Evolutionary conservation across 2,329 filamentous ascomycete species (phyloP), one percentile per base, ranked within the genome.

Genomic region (Fusarium ramigenum): DNA sequence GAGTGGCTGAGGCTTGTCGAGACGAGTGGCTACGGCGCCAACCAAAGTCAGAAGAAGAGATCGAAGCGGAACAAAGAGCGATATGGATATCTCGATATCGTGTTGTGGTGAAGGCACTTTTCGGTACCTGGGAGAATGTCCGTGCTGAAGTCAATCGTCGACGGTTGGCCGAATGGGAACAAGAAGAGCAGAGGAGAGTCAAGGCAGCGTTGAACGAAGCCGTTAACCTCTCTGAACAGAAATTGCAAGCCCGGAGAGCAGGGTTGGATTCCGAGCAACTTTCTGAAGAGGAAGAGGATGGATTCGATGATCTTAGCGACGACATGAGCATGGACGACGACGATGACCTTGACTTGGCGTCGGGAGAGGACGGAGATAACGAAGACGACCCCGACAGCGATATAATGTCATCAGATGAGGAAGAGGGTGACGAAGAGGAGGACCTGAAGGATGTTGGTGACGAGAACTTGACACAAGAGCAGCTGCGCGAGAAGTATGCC

Each of bases 11-110:
- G 77, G 92, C 93, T 49, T 94, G 93, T 76, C 86, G 92, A 60
- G 92, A 94, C 19, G 92, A 92, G 79, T 95, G 93, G 92, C 85
- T 91, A 59, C 85, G 90, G 60, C 89, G 90, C 61, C 92, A 94
- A 75, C 92, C 93, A 16, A 94, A 94, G 76, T 91, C 92, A 2
- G 86, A 88, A 3, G 94, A 98, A 78, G 93, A 98, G 79, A 87
- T 98, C 23, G 91, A 95, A 76, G 89, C 89, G 19, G 96, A 98
- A 79, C 91, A 93, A 66, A 87, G 88, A 60, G 90, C 92, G 30
- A 87, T 91, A 76, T 91, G 91, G 82, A 86, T 91, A 69, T 83
- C 85, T 50, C 88, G 90, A 34, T 97, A 96, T 80, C 93, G 90
- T 69, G 88, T 91, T 67, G 89, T 98, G 21, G 86, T 92, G 72